These are phyloP conservation scores for Tylopilus intermedius DNA, from an alignment of 768 basidiomycete species.

Conservation along the genomic window DNA sequence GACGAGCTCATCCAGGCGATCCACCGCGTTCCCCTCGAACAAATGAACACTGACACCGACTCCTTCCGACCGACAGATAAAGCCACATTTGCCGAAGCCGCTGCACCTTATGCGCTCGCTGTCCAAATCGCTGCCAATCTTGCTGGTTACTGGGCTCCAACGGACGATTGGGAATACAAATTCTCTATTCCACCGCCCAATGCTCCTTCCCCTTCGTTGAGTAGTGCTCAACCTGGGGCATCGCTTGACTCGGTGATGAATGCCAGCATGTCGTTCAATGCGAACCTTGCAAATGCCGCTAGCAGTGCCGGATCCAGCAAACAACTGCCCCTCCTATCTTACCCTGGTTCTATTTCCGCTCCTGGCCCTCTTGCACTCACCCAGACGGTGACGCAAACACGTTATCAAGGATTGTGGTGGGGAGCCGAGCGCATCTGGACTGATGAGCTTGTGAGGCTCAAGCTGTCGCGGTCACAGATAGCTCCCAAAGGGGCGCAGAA, in stretches of 20 bases:
- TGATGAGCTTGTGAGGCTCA: slow-evolving; percentile 78
- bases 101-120: slow-evolving; percentile 63
- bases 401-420: slow-evolving; percentile 85
- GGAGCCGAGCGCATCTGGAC: slow-evolving; percentile 86
- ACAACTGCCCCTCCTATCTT: background rate
- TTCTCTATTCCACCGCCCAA: slow-evolving; percentile 36
- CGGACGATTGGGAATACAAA: slow-evolving; percentile 67
- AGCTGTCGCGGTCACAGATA: slow-evolving; percentile 59
- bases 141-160: slow-evolving; percentile 63
- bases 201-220: slow-evolving; percentile 10
- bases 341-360: slow-evolving; percentile 9
- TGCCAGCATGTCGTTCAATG: slow-evolving; percentile 42
- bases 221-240: slow-evolving; percentile 9
- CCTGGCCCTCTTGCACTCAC: slow-evolving; percentile 17
- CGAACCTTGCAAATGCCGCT: slow-evolving; percentile 18
- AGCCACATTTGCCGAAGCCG: slow-evolving; percentile 44
- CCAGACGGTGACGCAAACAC: slow-evolving; percentile 43
- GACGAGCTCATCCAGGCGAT: slow-evolving; percentile 49
- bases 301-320: slow-evolving; percentile 10
- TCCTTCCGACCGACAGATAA: slow-evolving; percentile 46
- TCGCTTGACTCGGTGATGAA: slow-evolving; percentile 44
- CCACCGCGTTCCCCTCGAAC: slow-evolving; percentile 38
- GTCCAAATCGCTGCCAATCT: slow-evolving; percentile 65
- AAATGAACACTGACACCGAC: slow-evolving; percentile 42
- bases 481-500: slow-evolving; percentile 60